These are phyloP conservation scores for Didymella segeticola DNA, from an alignment of 2,329 filamentous ascomycete genomes.

Conservation along the genomic window DNA sequence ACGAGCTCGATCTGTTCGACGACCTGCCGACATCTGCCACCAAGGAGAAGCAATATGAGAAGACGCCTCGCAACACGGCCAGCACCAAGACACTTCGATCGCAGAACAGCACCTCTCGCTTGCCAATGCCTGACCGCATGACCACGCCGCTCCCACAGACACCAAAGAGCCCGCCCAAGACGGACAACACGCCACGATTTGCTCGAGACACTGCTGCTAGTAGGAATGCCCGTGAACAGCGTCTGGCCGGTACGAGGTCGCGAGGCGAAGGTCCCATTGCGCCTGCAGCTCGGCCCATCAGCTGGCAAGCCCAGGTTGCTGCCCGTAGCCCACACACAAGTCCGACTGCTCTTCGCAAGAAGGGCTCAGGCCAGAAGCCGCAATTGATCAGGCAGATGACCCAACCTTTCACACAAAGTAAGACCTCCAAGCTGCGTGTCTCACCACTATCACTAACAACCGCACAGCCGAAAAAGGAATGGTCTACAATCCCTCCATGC, in stretches of 20 bases:
- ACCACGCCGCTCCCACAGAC: constrained; percentile 56
- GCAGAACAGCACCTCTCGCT: constrained; percentile 55
- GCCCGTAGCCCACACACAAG: constrained; percentile 59
- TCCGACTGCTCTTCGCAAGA: constrained; percentile 57
- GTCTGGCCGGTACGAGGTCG: constrained; percentile 56
- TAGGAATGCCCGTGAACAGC: constrained; percentile 68
- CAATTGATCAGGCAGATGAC: constrained; percentile 87
- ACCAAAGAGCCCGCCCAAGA: constrained; percentile 63
- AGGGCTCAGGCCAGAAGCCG: constrained; percentile 71
- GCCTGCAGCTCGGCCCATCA: constrained; percentile 57
- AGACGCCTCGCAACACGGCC: constrained; percentile 74
- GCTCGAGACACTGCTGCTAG: constrained; percentile 71
- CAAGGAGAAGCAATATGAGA: constrained; percentile 81
- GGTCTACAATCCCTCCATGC: constrained; percentile 89
- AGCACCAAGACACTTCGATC: constrained; percentile 67
- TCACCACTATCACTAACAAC: constrained; percentile 18
- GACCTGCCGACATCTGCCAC: constrained; percentile 88
- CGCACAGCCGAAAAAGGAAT: constrained; percentile 84
- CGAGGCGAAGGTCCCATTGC: constrained; percentile 58
- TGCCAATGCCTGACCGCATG: constrained; percentile 54
- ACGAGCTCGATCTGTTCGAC: constrained; percentile 91
- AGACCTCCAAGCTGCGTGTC: constrained; percentile 44
- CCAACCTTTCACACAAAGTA: constrained; percentile 81
- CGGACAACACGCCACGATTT: constrained; percentile 65
- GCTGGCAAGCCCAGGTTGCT: constrained; percentile 65